phyloP scores from a whole-genome alignment of 345 rosid species.

The Eutrema heterophyllum region DNA sequence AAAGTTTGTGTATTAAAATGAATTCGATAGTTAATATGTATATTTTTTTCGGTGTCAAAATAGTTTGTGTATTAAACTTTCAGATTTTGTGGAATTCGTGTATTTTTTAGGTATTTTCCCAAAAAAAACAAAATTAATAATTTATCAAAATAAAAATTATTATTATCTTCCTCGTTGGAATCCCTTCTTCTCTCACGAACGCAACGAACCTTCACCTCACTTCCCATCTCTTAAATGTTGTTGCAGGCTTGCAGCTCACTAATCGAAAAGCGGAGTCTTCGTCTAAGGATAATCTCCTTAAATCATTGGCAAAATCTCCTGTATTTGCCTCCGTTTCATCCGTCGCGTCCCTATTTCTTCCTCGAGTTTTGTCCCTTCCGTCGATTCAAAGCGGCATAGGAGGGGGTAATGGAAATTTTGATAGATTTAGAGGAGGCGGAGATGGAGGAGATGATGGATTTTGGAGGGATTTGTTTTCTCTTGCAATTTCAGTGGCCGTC shows the following conservation, averaged over 20 bases:
- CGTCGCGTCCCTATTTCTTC: slow-evolving; percentile 35
- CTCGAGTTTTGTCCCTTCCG: neutral
- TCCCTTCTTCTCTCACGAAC: neutral
- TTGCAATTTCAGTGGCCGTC: slow-evolving; percentile 36
- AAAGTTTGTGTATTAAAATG: no score
- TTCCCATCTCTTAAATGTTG: slow-evolving; percentile 22
- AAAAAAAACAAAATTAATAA: no score
- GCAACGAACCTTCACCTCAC: slow-evolving; percentile 9
- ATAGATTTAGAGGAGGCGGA: slow-evolving; percentile 39
- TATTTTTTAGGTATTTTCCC: no score
- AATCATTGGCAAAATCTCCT: slow-evolving; percentile 35
- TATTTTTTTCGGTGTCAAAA: no score
- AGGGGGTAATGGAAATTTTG: slow-evolving; percentile 31
- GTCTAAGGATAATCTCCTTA: slow-evolving; percentile 13
- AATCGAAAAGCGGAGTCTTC: neutral
- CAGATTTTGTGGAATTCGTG: no score
- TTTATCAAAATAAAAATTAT: no score
- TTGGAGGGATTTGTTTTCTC: no score
- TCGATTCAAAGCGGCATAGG: slow-evolving; percentile 20
- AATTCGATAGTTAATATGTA: no score
- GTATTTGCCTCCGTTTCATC: slow-evolving; percentile 33
- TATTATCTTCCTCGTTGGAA: no score
- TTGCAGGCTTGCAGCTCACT: neutral
- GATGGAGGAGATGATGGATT: slow-evolving; percentile 36
- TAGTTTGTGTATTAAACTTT: no score